These are phyloP conservation scores for Ogataea polymorpha DNA, from an alignment of 805 yeast species.

Conservation along the genomic window DNA sequence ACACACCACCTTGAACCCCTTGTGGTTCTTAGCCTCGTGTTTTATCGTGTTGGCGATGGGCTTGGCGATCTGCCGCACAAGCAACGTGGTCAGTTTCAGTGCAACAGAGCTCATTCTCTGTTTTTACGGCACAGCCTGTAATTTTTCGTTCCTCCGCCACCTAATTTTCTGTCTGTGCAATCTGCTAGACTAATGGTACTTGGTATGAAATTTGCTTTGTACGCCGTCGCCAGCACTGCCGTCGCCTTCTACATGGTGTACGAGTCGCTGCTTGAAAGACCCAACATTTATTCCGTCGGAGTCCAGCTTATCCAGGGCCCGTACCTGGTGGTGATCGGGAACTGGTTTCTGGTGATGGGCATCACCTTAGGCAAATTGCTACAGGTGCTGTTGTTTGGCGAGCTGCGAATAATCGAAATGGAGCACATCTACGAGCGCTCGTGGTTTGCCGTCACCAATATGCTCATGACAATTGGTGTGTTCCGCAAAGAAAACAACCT, in stretches of 20 bases:
- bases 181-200: conserved; percentile 2
- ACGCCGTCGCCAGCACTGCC: conserved; percentile 32
- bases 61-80: conserved; percentile 72
- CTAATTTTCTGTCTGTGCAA: conserved; percentile 2
- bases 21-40: conserved; percentile 72
- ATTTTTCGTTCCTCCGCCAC: conserved; percentile 8
- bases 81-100: conserved; percentile 65
- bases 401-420: conserved; percentile 66
- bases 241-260: conserved; percentile 35
- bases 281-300: conserved; percentile 48
- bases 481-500: conserved; percentile 47
- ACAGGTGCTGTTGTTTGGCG: conserved; percentile 65
- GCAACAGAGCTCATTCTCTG: conserved; percentile 69
- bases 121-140: conserved; percentile 7
- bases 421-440: conserved; percentile 70
- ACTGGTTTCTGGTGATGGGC: conserved; percentile 39
- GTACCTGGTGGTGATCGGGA: conserved; percentile 39
- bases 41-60: conserved; percentile 74
- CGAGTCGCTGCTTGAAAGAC: conserved; percentile 39
- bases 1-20: conserved; percentile 57
- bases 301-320: conserved; percentile 50
- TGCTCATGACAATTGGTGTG: conserved; percentile 54
- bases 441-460: conserved; percentile 61
- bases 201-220: conserved; percentile 19
- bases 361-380: conserved; percentile 44